Base-by-base conservation (phyloP, 306 rosid species). In the Vigna hirtella region DNA sequence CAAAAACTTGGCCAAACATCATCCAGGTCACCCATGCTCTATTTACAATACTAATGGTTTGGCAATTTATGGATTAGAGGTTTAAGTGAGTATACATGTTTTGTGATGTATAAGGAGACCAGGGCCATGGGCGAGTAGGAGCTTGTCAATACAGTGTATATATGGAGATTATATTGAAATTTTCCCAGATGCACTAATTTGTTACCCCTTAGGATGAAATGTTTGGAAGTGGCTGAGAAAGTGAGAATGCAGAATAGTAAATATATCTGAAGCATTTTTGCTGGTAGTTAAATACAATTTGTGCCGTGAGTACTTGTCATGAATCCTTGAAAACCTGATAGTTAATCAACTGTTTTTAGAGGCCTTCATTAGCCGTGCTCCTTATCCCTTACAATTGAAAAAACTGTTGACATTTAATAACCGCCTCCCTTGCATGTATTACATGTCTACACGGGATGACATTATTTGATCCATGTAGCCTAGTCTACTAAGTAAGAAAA, bases 271-370 rank as follows among this genome's bases (percentile, higher is more conserved):
- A 26, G 17, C 17, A 58, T 11, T 58, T 58, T 58, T 12, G 65
- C 65, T 24, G 32, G 9, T 64, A 3, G 43, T 71, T 61, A 40
- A 28, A 32, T 36, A 49, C 38, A 51, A 42, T 61, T 6, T 68
- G n/a, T 30, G 49, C 24, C n/a, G 16, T 73, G 74, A 3, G 30
- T 66, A 69, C 61, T 71, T 53, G 45, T 17, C 79, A 12, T 75
- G 50, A 69, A 62, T 76, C 50, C 32, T 70, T 66, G 49, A 43
- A 50, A 74, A 52, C 74, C 32, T 24, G 24, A 71, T 40, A 59
- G 66, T 63, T 8, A 53, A 17, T 36, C 28, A 68, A 34, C 61
- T 32, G 58, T 56, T 78, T 72, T 24, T 2, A 73, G 73, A 45
- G 45, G 62, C 17, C 63, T 45, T 53, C 49, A 8, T 64, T 32